These are phyloP conservation scores for Posidonia australis DNA, from an alignment of 106 monocot species.

Conservation along the genomic window DNA sequence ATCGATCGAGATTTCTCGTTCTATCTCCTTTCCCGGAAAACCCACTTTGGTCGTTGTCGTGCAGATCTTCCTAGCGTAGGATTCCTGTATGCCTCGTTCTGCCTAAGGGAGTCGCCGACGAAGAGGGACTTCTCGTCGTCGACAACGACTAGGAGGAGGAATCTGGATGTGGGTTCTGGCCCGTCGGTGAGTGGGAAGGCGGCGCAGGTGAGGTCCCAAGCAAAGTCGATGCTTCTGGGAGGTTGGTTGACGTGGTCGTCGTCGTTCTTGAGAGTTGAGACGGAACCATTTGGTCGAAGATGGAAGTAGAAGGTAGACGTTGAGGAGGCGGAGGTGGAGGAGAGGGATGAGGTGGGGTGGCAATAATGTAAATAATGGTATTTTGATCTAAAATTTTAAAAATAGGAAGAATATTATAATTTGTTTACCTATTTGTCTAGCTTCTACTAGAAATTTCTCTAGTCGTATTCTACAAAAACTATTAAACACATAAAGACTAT, in stretches of 20 bases:
- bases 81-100: conserved; percentile 27
- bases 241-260: neutral
- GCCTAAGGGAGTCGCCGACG: no score
- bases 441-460: no score
- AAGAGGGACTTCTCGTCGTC: conserved; percentile 53
- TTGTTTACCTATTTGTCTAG: no score
- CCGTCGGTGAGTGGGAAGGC: conserved; percentile 33
- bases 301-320: conserved; percentile 22
- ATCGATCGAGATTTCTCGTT: conserved; percentile 41
- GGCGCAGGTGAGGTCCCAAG: conserved; percentile 67
- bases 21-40: conserved; percentile 20
- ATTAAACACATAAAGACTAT: no score
- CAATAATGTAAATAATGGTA: no score
- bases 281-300: conserved; percentile 44
- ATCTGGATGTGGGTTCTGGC: conserved; percentile 53
- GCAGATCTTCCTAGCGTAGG: conserved; percentile 21
- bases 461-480: no score
- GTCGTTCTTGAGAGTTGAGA: conserved; percentile 2
- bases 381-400: no score
- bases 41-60: conserved; percentile 32
- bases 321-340: neutral
- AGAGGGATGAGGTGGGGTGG: neutral
- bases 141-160: conserved; percentile 39
- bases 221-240: conserved; percentile 21
- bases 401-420: no score